These are phyloP conservation scores for Arthroderma sp. DNA, from an alignment of 2,329 filamentous ascomycete species.

Conservation along the genomic window DNA sequence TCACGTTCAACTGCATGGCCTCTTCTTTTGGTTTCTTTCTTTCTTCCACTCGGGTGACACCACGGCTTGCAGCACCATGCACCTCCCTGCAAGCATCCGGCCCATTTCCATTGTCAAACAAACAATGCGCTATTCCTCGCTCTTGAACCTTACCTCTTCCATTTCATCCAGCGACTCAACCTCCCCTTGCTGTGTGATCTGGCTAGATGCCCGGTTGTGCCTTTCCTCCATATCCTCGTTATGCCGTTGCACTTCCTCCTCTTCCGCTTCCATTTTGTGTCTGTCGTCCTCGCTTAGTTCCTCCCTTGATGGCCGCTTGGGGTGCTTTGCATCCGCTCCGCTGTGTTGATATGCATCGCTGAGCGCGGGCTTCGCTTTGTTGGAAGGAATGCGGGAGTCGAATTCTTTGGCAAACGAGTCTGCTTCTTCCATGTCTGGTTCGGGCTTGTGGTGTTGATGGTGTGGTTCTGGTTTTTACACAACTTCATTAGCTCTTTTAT, in stretches of 20 bases:
- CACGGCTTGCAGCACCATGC: not conserved
- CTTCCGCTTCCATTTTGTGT: constrained; percentile 5
- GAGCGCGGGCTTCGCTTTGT: constrained; percentile 14
- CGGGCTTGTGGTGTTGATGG: constrained; percentile 6
- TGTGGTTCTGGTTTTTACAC: constrained; percentile 2
- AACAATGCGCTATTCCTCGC: constrained; percentile 8
- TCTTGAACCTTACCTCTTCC: constrained; percentile 8
- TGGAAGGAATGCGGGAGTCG: constrained; percentile 13
- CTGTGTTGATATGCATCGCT: constrained; percentile 15
- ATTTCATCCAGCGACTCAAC: constrained; percentile 11
- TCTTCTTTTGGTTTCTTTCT: not conserved
- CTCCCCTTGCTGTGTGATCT: constrained; percentile 12
- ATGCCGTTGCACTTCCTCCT: constrained; percentile 14
- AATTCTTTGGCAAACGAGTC: constrained; percentile 14
- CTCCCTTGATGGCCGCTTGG: constrained; percentile 10
- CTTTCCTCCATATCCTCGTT: constrained; percentile 15
- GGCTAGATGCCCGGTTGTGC: constrained; percentile 12
- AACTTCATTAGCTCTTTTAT: not conserved
- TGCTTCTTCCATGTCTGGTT: constrained; percentile 11
- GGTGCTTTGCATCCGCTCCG: constrained; percentile 12
- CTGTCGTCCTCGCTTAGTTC: constrained; percentile 12
- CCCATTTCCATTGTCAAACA: not conserved
- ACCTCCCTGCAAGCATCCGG: not conserved
- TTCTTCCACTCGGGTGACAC: not conserved
- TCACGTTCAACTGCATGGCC: not conserved